Conservation (phyloP, 2,329 filamentous ascomycete genomes). For the Penicillium sp. region DNA sequence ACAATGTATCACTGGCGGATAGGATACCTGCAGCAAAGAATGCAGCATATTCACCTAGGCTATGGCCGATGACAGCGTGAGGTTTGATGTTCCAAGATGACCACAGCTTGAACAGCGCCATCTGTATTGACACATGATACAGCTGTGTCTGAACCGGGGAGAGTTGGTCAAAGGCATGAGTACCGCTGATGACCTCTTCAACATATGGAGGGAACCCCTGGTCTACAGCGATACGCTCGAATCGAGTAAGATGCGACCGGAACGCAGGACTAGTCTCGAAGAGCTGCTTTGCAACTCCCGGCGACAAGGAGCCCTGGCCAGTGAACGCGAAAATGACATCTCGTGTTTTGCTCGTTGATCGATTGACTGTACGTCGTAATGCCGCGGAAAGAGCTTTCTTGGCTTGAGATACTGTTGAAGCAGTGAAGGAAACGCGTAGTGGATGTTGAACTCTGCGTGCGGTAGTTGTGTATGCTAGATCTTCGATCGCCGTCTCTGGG, state of each 20-base stretch:
- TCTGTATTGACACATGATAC: conserved; percentile 9
- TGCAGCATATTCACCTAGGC: conserved; percentile 34
- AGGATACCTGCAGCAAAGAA: conserved; percentile 27
- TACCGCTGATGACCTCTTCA: background rate
- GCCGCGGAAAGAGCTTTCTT: background rate
- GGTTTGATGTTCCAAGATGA: conserved; percentile 20
- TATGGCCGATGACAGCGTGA: conserved; percentile 27
- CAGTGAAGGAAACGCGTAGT: background rate
- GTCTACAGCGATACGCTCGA: background rate
- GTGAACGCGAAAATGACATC: background rate
- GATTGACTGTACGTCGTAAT: background rate
- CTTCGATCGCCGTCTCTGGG: conserved; percentile 46
- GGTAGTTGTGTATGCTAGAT: conserved; percentile 61
- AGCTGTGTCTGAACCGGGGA: background rate
- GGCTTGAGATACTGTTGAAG: background rate
- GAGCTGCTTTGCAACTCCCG: background rate
- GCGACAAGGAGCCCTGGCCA: background rate
- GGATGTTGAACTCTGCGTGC: conserved; percentile 60
- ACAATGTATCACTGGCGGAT: conserved; percentile 24
- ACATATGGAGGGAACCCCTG: background rate
- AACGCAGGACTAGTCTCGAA: background rate
- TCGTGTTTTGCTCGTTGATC: background rate
- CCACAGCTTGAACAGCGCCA: conserved; percentile 18
- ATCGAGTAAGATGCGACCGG: background rate
- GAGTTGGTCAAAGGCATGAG: background rate